A percentile compares a stretch with the other conserved stretches of the same genome.
These are phyloP conservation scores for Cinchona pubescens DNA, from an alignment of 257 asterid species.

Conservation along the genomic window DNA sequence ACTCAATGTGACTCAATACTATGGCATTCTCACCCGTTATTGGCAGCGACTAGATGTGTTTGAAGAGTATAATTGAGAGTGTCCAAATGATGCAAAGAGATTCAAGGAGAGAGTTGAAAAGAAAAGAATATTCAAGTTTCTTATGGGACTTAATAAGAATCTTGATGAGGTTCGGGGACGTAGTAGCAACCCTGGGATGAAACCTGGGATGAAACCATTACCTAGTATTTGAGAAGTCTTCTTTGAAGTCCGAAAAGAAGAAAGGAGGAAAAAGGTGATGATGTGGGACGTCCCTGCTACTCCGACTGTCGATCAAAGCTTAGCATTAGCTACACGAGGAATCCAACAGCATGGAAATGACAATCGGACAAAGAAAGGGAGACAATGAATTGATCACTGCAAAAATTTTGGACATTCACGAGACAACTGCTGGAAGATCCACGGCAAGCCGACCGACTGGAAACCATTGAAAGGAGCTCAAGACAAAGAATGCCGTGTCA, in stretches of 20 bases:
- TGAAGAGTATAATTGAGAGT: background rate
- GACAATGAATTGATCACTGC: background rate
- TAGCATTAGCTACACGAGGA: background rate
- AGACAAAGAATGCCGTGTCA: background rate
- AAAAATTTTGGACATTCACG: background rate
- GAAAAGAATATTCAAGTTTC: background rate
- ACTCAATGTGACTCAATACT: background rate
- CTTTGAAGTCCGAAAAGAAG: background rate
- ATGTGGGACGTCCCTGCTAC: background rate
- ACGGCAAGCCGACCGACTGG: background rate
- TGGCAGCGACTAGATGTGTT: constrained; percentile 5
- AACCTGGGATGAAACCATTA: background rate
- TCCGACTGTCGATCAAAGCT: background rate
- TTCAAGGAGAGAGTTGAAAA: background rate
- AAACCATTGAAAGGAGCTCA: background rate
- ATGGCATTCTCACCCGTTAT: background rate
- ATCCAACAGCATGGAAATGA: background rate
- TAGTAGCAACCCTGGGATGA: too few relatives aligned
- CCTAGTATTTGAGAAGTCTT: background rate
- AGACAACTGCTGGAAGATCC: background rate
- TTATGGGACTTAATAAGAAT: background rate
- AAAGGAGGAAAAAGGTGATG: background rate
- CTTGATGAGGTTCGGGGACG: background rate
- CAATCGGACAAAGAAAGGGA: background rate
- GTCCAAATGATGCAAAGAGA: background rate